Base-by-base conservation (phyloP, 148 eudicot genomes). In the Pharnaceum exiguum region DNA sequence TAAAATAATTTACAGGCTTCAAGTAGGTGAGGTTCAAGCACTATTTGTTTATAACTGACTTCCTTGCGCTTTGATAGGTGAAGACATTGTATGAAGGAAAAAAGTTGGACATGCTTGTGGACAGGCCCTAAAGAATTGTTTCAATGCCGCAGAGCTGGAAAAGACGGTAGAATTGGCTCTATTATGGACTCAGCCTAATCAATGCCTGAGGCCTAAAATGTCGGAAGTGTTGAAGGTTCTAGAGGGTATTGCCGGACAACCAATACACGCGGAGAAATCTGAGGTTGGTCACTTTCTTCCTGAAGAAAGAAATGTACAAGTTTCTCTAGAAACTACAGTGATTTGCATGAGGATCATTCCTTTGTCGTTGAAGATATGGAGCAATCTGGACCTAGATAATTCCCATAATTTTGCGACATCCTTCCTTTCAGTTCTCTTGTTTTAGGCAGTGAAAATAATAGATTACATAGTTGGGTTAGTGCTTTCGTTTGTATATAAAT, bases 361-460 rank as follows among this genome's bases (percentile, higher is more conserved):
- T 87, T 90, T 69, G 72, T 68, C 2, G 60, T 90, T n/a, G 97
- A 90, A 71, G 75, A 89, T 10, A 84, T 90, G 38, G 95, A 90
- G 75, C 78, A 86, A 38, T 90, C 97, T 9, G 97, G 97, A 27
- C 97, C 97, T 16, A 69, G 97, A 49, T 90, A 68, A 77, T 49
- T 59, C 31, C n/a, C n/a, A n/a, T n/a, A n/a, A n/a, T n/a, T n/a
- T n/a, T n/a, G n/a, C n/a, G n/a, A n/a, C n/a, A n/a, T n/a, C n/a
- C 66, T 44, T 12, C 38, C 12, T 35, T 35, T 35, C 12, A 12
- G 7, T 35, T 35, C 38, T 35, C 12, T 35, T 35, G 12, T 35
- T 12, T 6, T 6, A 7, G n/a, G n/a, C n/a, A n/a, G n/a, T n/a
- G n/a, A n/a, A n/a, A n/a, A n/a, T n/a, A n/a, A n/a, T n/a, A n/a